Percentiles rank a stretch among this genome's conserved stretches.
phyloP scores from a whole-genome alignment of 2,329 filamentous ascomycete genomes.

The Hymenoscyphus scutula region DNA sequence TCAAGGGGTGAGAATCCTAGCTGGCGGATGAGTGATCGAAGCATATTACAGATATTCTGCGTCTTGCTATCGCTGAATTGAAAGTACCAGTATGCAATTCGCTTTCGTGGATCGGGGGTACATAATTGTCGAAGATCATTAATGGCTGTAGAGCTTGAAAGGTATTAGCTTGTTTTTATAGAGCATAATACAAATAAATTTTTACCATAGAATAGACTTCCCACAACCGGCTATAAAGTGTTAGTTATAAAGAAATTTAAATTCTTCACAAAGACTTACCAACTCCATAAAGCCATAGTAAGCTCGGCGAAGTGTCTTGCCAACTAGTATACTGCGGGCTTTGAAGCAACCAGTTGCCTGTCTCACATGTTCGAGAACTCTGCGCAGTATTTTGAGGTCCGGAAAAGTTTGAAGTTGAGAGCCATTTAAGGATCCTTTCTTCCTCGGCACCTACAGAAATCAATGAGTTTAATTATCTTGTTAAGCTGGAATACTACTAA shows the following conservation, averaged over 20 bases:
- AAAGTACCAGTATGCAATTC: no score
- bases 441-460: not conserved
- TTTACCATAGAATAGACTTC: constrained; percentile 12
- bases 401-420: not conserved
- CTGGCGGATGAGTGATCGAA: constrained; percentile 5
- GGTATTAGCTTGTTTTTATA: constrained; percentile 2
- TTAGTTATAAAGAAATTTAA: not conserved
- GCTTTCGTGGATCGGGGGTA: not conserved
- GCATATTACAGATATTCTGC: constrained; percentile 8
- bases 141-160: constrained; percentile 12
- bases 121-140: constrained; percentile 9
- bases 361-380: not conserved
- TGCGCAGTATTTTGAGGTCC: not conserved
- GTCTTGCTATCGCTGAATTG: constrained; percentile 12
- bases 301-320: not conserved
- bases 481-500: not conserved
- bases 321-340: not conserved
- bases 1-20: not conserved
- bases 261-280: not conserved
- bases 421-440: not conserved
- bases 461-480: not conserved
- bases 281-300: constrained; percentile 6
- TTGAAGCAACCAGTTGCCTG: not conserved
- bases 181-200: not conserved
- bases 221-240: constrained; percentile 11